Evolutionary conservation across 2,329 filamentous ascomycete genomes (phyloP).

Genomic region (Beauveria brongniartii): DNA sequence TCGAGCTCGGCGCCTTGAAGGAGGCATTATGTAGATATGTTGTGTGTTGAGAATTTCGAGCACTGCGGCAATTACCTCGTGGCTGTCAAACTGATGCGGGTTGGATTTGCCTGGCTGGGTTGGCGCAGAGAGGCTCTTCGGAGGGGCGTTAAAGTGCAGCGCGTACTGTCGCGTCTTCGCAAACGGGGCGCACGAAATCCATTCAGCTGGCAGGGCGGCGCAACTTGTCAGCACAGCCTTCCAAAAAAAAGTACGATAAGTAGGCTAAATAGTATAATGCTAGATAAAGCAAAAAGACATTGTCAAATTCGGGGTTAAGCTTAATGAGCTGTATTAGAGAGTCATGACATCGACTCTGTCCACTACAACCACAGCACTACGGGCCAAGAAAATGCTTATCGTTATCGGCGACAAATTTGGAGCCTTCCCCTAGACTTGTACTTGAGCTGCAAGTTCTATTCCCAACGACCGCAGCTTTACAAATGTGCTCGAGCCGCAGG

Average conservation of each 20-base stretch:
- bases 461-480: neutral
- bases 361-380: neutral
- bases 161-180: neutral
- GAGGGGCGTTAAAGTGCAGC: neutral
- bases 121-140: neutral
- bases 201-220: neutral
- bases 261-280: too few species aligned
- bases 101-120: neutral
- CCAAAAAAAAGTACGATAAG: neutral
- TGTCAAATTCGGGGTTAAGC: neutral
- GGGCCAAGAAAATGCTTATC: slow-evolving; percentile 2
- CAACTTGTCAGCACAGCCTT: neutral
- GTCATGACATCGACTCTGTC: neutral
- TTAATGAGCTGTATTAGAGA: neutral
- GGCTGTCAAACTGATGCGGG: neutral
- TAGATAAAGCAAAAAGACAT: neutral
- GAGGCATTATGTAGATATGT: neutral
- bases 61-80: neutral
- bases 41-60: neutral
- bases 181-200: neutral
- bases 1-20: slow-evolving; percentile 22
- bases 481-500: neutral
- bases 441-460: neutral
- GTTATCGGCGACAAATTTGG: slow-evolving; percentile 10
- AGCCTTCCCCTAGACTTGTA: neutral